Evolutionary conservation across 176 grass and related monocot species (phyloP).

Genomic region (Dendrocalamus sinicus): DNA sequence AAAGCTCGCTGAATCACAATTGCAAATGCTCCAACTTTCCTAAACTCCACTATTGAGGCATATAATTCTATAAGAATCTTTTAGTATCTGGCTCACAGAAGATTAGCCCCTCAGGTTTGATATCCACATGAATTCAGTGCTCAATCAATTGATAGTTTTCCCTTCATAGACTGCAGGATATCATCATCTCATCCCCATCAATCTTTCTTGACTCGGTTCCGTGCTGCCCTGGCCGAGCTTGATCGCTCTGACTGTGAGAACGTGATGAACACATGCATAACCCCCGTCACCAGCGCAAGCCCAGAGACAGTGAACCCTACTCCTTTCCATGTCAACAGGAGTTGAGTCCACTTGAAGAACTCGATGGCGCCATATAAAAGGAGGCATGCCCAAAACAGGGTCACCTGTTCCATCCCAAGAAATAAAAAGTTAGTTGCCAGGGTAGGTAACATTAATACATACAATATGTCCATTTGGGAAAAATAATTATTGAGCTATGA

Average conservation of each 20-base stretch:
- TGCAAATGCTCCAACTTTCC: background rate
- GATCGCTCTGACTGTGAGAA: constrained; percentile 76
- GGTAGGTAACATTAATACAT: background rate
- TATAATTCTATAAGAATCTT: background rate
- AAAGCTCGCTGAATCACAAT: background rate
- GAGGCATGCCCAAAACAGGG: constrained; percentile 67
- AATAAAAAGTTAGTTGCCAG: constrained; percentile 6
- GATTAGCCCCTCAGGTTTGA: background rate
- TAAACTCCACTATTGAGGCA: background rate
- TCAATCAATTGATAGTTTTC: background rate
- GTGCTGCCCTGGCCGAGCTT: constrained; percentile 61
- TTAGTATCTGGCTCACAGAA: background rate
- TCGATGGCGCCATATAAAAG: constrained; percentile 61
- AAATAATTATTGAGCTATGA: background rate
- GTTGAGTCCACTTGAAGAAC: constrained; percentile 70
- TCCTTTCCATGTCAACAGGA: constrained; percentile 74
- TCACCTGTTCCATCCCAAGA: constrained; percentile 54
- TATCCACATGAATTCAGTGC: background rate
- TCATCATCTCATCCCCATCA: background rate
- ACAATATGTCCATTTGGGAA: background rate
- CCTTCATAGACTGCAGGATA: background rate
- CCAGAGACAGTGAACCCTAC: constrained; percentile 48
- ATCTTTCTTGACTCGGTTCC: constrained; percentile 61
- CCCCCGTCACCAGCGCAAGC: constrained; percentile 51
- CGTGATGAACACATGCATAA: constrained; percentile 72